phyloP scores from a whole-genome alignment of 176 grass and related monocot species.

The Leersia perrieri region DNA sequence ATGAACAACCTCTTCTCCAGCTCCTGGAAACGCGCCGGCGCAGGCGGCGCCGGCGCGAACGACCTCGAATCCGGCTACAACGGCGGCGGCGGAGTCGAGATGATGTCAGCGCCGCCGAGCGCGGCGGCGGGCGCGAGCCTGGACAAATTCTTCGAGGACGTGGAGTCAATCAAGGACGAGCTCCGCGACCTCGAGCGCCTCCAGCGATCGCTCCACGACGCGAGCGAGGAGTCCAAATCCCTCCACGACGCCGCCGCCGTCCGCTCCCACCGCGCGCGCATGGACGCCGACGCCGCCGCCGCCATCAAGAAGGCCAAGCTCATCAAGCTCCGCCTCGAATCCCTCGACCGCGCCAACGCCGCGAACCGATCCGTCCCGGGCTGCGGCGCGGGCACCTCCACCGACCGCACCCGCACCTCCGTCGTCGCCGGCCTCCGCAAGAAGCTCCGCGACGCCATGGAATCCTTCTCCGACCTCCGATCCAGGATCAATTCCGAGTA shows the following conservation, averaged over 20 bases:
- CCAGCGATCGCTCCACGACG: constrained; percentile 69
- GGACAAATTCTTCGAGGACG: constrained; percentile 85
- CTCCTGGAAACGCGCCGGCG: constrained; percentile 56
- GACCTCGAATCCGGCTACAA: constrained; percentile 61
- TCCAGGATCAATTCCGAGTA: constrained; percentile 53
- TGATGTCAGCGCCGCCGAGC: constrained; percentile 23
- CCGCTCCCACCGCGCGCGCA: constrained; percentile 59
- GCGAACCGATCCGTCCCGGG: constrained; percentile 77
- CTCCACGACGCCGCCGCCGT: constrained; percentile 80
- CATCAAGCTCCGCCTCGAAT: constrained; percentile 84
- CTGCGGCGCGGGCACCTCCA: constrained; percentile 47
- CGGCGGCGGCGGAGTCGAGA: constrained; percentile 64
- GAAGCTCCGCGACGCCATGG: constrained; percentile 87
- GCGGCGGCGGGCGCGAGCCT: constrained; percentile 62
- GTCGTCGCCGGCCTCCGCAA: constrained; percentile 79
- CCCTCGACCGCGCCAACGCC: constrained; percentile 90
- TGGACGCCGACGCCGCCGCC: constrained; percentile 62
- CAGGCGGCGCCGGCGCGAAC: not conserved
- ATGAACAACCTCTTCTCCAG: constrained; percentile 89
- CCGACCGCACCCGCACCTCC: constrained; percentile 79
- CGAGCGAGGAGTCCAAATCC: constrained; percentile 70
- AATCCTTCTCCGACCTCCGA: constrained; percentile 65
- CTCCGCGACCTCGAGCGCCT: constrained; percentile 75
- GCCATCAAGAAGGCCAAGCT: constrained; percentile 95
- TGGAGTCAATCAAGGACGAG: constrained; percentile 94